Evolutionary conservation across 2,329 filamentous ascomycete species (phyloP).

Genomic region (Pseudogymnoascus sp.): DNA sequence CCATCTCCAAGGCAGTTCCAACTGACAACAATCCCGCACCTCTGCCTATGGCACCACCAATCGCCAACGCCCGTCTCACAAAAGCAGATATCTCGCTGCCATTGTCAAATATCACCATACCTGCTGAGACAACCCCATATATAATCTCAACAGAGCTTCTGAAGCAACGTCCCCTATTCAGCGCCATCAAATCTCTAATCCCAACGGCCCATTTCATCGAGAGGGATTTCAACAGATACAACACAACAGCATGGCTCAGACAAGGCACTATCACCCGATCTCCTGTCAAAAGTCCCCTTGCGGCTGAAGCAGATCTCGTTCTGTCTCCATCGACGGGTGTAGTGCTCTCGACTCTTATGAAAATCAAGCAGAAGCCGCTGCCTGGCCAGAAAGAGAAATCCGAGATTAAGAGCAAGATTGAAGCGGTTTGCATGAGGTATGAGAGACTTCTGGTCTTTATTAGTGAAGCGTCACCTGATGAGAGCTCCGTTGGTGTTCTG

Average conservation of each 20-base stretch:
- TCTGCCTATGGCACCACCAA: not conserved
- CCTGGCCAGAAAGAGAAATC: conserved; percentile 47
- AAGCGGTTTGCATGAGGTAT: conserved; percentile 49
- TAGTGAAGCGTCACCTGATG: conserved; percentile 43
- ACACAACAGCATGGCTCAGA: conserved; percentile 28
- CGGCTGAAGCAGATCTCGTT: conserved; percentile 63
- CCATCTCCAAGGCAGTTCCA: not conserved
- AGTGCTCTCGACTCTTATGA: conserved; percentile 62
- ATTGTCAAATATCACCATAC: conserved; percentile 11
- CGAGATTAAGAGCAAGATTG: conserved; percentile 41
- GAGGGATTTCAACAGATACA: conserved; percentile 44
- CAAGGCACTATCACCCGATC: conserved; percentile 28
- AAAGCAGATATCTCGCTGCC: conserved; percentile 14
- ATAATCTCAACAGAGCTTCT: conserved; percentile 44
- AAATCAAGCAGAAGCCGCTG: conserved; percentile 62
- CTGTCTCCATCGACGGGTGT: conserved; percentile 62
- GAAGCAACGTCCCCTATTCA: conserved; percentile 39
- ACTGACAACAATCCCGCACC: not conserved
- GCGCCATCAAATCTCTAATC: conserved; percentile 41
- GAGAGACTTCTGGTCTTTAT: conserved; percentile 61
- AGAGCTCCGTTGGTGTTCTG: conserved; percentile 27
- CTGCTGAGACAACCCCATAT: conserved; percentile 30
- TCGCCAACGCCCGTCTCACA: not conserved
- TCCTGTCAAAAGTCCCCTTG: conserved; percentile 32
- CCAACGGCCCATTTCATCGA: conserved; percentile 48